Percentiles rank a stretch among this genome's conserved stretches.
Conservation (phyloP, 2,329 filamentous ascomycete genomes). For the Chaetothyriales sp. region DNA sequence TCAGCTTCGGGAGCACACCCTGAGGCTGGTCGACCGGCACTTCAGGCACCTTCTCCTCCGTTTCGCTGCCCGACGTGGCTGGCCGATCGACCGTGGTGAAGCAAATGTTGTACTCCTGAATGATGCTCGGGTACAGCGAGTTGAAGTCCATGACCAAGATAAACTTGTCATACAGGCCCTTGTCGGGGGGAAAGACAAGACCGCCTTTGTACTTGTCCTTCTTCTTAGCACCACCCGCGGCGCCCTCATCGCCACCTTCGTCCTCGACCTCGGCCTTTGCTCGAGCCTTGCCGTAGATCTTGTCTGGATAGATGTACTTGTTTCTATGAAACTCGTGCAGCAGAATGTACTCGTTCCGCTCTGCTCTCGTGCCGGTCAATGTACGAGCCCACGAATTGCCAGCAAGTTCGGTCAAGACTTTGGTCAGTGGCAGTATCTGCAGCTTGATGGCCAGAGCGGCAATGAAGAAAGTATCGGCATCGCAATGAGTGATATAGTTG, state of each 20-base stretch:
- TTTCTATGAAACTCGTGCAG: slow-evolving; percentile 92
- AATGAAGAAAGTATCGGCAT: slow-evolving; percentile 91
- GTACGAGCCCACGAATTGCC: slow-evolving; percentile 98
- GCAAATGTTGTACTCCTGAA: slow-evolving; percentile 98
- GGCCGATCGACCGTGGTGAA: slow-evolving; percentile 89
- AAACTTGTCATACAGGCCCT: slow-evolving; percentile 94
- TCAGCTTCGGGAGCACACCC: slow-evolving; percentile 78
- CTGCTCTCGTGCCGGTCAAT: slow-evolving; percentile 83
- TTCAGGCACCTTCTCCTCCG: slow-evolving; percentile 78
- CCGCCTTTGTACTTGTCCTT: slow-evolving; percentile 99
- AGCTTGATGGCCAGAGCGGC: slow-evolving; percentile 76
- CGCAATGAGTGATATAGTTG: slow-evolving; percentile 86
- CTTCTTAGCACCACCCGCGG: slow-evolving; percentile 66
- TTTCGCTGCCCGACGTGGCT: slow-evolving; percentile 47
- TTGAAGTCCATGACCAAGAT: slow-evolving; percentile 99
- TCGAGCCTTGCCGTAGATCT: slow-evolving; percentile 64
- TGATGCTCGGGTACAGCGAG: slow-evolving; percentile 94
- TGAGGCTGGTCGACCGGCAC: slow-evolving; percentile 56
- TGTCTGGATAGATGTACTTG: slow-evolving; percentile 97
- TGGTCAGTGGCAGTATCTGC: slow-evolving; percentile 85
- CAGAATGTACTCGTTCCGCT: slow-evolving; percentile 98
- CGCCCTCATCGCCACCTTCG: slow-evolving; percentile 50
- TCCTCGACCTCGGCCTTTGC: slow-evolving; percentile 57
- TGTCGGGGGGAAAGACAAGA: slow-evolving; percentile 94
- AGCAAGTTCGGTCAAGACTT: slow-evolving; percentile 87